phyloP scores from a whole-genome alignment of 2,329 filamentous ascomycete species.

The Passalora sequoiae region DNA sequence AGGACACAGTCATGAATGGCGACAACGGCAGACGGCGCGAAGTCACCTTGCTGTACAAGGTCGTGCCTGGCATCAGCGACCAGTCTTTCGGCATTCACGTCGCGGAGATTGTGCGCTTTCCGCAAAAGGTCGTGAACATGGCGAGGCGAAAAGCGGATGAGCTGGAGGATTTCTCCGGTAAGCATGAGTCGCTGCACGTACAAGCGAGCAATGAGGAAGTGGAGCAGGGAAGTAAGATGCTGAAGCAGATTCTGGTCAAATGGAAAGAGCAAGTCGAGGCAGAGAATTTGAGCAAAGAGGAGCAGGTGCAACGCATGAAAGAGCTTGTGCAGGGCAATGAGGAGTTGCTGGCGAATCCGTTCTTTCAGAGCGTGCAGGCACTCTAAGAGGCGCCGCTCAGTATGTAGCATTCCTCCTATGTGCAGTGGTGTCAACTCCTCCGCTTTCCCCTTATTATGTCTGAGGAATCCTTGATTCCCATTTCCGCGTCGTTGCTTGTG shows the following conservation, averaged over 20 bases:
- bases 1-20: conserved; percentile 33
- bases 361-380: conserved; percentile 58
- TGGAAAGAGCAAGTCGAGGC: conserved; percentile 68
- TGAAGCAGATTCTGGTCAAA: conserved; percentile 74
- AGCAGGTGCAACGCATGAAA: conserved; percentile 73
- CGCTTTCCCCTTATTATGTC: too few species aligned
- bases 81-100: conserved; percentile 99
- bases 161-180: conserved; percentile 87
- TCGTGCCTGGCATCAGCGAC: conserved; percentile 90
- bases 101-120: conserved; percentile 91
- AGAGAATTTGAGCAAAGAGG: conserved; percentile 60
- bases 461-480: not conserved
- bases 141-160: conserved; percentile 98
- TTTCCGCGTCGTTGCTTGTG: too few species aligned
- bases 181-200: conserved; percentile 51
- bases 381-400: conserved; percentile 32
- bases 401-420: not conserved
- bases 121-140: conserved; percentile 96
- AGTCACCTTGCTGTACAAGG: conserved; percentile 94
- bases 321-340: conserved; percentile 72
- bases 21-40: conserved; percentile 60
- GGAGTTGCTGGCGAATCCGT: conserved; percentile 57
- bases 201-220: conserved; percentile 78
- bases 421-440: not conserved
- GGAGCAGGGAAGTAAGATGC: conserved; percentile 75